Evolutionary conservation across 352 stramenopile species (phyloP), one percentile per base, ranked within the genome.

Genomic region (Phytopythium mirpurense): DNA sequence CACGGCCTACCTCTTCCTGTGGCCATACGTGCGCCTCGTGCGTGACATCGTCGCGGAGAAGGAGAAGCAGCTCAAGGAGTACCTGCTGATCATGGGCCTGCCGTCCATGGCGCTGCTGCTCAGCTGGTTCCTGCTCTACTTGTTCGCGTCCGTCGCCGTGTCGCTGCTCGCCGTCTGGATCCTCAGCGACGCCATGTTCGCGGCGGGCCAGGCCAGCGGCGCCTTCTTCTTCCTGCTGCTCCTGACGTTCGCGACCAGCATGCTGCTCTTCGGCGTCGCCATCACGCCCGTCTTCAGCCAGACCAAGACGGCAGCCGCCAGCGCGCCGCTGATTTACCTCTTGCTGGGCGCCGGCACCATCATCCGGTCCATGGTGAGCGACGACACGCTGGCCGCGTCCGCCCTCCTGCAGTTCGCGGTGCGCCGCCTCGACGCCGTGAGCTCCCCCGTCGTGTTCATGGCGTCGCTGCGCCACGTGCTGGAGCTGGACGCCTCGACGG

Each of bases 41-140:
- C 87, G 88, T 31, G 75, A 90, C 32, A 67, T 97, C 19, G 87
- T 98, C 34, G 57, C 78, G 32, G 90, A 97, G 41, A 97, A 97
- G 59, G 90, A 97, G 66, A 88, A 78, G 42, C 75, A 90, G 53
- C 62, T 96, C 31, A 91, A 93, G 56, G 85, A 97, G 47, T 93
- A 92, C 54, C 44, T 97, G 65, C 68, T 95, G 46, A 97, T 97
- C 41, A 90, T 96, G 78, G 88, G 88, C 2, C 37, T 96, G 0
- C 60, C 61, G n/a, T 69, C 83, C 0, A 89, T 87, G 72, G 65
- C 78, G 26, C 63, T 93, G 32, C 51, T 92, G 23, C 45, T 88
- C 21, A 90, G 78, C 44, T 94, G 84, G 84, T 86, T 92, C 49
- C 36, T 87, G 38, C 57, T 94, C 8, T 94, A 95, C 54, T 78